Base-by-base conservation (phyloP, 1,284 basidiomycete species). In the Apiotrichum sp. region DNA sequence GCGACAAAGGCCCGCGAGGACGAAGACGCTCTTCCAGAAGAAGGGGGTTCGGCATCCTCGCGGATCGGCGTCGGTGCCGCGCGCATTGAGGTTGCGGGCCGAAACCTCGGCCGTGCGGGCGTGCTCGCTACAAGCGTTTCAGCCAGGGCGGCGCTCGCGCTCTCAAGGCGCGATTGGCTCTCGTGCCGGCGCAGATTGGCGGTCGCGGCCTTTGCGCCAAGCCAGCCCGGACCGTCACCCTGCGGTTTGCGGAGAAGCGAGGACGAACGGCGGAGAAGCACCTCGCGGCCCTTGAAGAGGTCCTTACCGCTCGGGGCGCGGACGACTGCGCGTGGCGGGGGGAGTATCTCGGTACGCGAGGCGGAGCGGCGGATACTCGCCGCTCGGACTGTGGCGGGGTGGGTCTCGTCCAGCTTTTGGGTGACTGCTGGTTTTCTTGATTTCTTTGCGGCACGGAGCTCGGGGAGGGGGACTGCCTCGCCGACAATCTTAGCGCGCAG, bases 401-500 rank as follows among this genome's bases (percentile, higher is more conserved):
- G 42, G 6, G 62, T 16, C 38, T 41, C 45, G 29, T 54, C 57
- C 35, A 55, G 50, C 6, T 58, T 55, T 4, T 55, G 65, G 4
- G 69, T 71, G 32, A 70, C 51, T 50, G 66, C 66, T 0, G 66
- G 70, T 57, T 70, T 71, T 13, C 69, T 65, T 6, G 65, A 61
- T 51, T 68, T 72, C 59, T 68, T 70, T 52, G 45, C 34, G 65
- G 63, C 8, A 66, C 50, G 36, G 70, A 56, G 22, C 62, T 59
- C 9, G 57, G 22, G 49, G 65, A 66, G 22, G 5, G 69, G 66
- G 2, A 71, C 63, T 1, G 66, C 62, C 29, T 44, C 42, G n/a
- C 68, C 69, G 38, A 74, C 73, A 14, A 72, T 62, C 55, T 73
- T 73, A 16, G 55, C 42, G 49, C 73, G 72, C 55, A 72, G 70